Evolutionary conservation across 768 basidiomycete genomes (phyloP).

Genomic region (Lentinus tigrinus): DNA sequence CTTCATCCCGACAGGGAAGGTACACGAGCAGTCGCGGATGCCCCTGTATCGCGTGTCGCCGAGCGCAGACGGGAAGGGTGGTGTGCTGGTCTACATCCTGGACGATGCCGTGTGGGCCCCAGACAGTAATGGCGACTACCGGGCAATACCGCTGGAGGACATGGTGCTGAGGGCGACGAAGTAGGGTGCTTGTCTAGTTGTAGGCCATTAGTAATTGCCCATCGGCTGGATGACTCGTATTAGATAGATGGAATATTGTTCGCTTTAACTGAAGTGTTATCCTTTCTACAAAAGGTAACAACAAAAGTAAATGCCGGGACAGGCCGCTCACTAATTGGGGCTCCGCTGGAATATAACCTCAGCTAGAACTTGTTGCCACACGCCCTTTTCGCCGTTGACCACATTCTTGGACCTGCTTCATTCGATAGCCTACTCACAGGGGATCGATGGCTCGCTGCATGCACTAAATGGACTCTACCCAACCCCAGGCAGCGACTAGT

Average conservation of each 20-base stretch:
- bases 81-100: conserved; percentile 82
- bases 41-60: conserved; percentile 83
- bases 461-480: conserved; percentile 92
- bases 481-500: conserved; percentile 70
- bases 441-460: conserved; percentile 83
- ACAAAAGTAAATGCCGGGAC: background rate
- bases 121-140: conserved; percentile 56
- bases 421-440: conserved; percentile 26
- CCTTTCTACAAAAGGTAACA: background rate
- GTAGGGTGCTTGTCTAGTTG: background rate
- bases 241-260: too few relatives aligned
- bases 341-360: conserved; percentile 9
- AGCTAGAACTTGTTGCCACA: conserved; percentile 17
- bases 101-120: conserved; percentile 95
- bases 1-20: conserved; percentile 84
- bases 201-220: background rate
- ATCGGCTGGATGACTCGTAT: background rate
- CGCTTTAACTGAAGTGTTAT: too few relatives aligned
- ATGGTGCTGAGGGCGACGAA: conserved; percentile 70
- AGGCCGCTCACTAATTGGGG: conserved; percentile 13
- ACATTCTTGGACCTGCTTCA: conserved; percentile 15
- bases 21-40: conserved; percentile 84
- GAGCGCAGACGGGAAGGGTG: conserved; percentile 80
- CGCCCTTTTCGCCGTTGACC: conserved; percentile 8
- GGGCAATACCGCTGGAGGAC: conserved; percentile 82